Evolutionary conservation across 345 rosid genomes (phyloP), one percentile per base, ranked within the genome.

Genomic region (Hypericum perforatum): DNA sequence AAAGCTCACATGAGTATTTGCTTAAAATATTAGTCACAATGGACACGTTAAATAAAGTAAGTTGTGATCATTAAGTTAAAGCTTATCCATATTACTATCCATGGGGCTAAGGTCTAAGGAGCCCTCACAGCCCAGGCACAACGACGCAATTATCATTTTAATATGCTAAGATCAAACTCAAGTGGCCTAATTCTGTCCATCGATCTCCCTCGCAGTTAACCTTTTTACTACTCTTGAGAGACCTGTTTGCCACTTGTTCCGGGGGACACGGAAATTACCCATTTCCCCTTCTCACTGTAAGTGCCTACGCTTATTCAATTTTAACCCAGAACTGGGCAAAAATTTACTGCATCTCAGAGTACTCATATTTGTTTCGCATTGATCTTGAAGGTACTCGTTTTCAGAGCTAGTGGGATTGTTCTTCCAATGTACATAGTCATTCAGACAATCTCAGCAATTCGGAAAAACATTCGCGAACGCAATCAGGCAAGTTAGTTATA

Each of bases 361-460:
- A 57, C 38, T 36, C 53, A 47, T 8, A 39, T 12, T 37, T 16
- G 38, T 37, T 5, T 29, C 51, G 39, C 41, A 7, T 37, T 8
- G 4, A 11, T 16, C 0, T 41, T 64, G 44, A 74, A 92, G 98
- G 67, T 85, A 53, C 71, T 92, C 53, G 15, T 82, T 41, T 58
- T 87, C 8, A 81, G 85, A 59, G 73, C 78, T 3, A 65, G 75
- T 51, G 98, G 98, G 13, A 88, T 87, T 50, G 12, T 88, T 60
- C 61, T 88, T 15, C 98, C 96, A 9, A 78, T 85, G 95, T 83
- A 70, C 54, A 9, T 81, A 52, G 54, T 92, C 65, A 49, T 81
- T 48, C 73, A 74, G 57, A 70, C 74, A 40, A 80, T 92, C 50
- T 43, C 80, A 22, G 78, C 82, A 8, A 52, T 92, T 63, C 86